Conservation (phyloP, 768 basidiomycete species). For the Russula ochroleuca region DNA sequence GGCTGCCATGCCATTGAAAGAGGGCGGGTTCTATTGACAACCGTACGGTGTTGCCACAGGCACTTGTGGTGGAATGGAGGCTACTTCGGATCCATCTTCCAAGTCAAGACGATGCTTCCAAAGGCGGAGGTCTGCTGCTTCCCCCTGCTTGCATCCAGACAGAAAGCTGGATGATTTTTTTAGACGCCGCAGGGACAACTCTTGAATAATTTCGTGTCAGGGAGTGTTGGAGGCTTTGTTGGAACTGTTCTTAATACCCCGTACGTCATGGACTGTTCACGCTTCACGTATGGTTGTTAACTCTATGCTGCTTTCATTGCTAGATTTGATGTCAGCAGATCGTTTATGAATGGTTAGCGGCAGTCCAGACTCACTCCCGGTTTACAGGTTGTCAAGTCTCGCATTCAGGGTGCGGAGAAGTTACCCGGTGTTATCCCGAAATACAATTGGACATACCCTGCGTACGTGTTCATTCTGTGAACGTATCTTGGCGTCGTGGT, state of each 20-base stretch:
- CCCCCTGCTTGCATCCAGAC: background rate
- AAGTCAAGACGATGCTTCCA: constrained; percentile 73
- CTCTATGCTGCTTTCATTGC: background rate
- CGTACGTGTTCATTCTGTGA: constrained; percentile 34
- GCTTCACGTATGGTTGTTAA: background rate
- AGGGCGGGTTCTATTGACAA: background rate
- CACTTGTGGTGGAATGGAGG: constrained; percentile 94
- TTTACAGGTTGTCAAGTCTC: constrained; percentile 85
- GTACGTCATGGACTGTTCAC: constrained; percentile 39
- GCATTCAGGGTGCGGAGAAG: constrained; percentile 75
- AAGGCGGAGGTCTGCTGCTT: constrained; percentile 65
- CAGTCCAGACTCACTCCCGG: background rate
- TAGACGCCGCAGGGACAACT: constrained; percentile 36
- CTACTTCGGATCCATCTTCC: constrained; percentile 91
- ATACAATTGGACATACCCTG: constrained; percentile 95
- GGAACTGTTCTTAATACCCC: constrained; percentile 93
- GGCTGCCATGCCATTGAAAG: background rate
- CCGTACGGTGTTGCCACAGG: constrained; percentile 36
- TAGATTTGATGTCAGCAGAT: constrained; percentile 45
- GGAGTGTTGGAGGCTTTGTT: constrained; percentile 82
- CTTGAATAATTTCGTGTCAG: constrained; percentile 90
- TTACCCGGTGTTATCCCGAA: constrained; percentile 58
- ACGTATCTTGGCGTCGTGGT: background rate
- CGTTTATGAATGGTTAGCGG: background rate
- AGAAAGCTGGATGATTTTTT: background rate